Base-by-base conservation (phyloP, 1,139 yeast species). In the Kodamaea ohmeri region DNA sequence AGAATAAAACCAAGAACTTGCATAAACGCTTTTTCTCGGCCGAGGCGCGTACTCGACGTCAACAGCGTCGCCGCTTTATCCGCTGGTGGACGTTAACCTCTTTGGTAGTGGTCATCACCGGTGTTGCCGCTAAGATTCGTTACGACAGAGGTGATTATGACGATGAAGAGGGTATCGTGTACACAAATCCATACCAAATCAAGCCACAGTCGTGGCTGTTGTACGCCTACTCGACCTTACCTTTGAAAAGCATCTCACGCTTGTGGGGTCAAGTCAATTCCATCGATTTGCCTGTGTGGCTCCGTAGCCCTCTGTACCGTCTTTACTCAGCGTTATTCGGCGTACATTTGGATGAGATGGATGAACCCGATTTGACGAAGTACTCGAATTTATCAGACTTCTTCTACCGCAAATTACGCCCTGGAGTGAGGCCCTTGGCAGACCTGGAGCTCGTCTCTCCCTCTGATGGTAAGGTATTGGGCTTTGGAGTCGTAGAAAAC, bases 221-320 rank as follows among this genome's bases (percentile, higher is more conserved):
- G 42, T 89, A 87, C 53, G 85, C 94, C 17, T 90, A 92, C 60
- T 81, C 90, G 4, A 84, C 97, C 1, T 71, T 94, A 30, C 99
- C 99, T 1, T 73, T 94, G 55, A 89, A 92, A 55, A 87, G 96
- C 4, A 73, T 89, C 35, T 89, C 97, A 1, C 75, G 98, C 43
- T 65, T 90, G 36, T 94, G 99, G 99, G 99, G 99, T 20, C 79
- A 78, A 50, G 77, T 92, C 44, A 92, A 94, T 58, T 82, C 83
- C 41, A 74, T 90, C 35, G 81, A 80, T 34, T 70, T 94, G 46
- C 99, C 99, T 0, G 75, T 81, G 13, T 88, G 96, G 95, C 58
- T 92, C 50, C 76, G 99, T 52, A 79, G 76, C 19, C 95, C 95
- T 14, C 82, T 96, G 4, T 94, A 75, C 63, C 75, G 71, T 53